These are phyloP conservation scores for Phoma sp. DNA, from an alignment of 2,329 filamentous ascomycete species.

Conservation along the genomic window DNA sequence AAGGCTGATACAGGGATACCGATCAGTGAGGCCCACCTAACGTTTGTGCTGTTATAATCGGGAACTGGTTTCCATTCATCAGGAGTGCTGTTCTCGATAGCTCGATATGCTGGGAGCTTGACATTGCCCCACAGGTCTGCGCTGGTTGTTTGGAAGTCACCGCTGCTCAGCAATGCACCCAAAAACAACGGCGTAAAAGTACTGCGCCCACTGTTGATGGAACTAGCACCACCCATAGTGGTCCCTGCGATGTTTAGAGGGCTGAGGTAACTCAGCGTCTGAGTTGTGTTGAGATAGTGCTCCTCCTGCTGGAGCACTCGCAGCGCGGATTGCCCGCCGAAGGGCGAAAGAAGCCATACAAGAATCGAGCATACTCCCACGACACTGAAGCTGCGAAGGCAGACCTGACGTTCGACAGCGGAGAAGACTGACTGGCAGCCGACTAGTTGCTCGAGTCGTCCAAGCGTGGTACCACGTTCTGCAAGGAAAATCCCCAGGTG, in stretches of 20 bases:
- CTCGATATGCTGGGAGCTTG: constrained; percentile 34
- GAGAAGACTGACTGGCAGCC: constrained; percentile 42
- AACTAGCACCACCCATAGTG: constrained; percentile 21
- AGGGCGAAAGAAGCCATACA: constrained; percentile 39
- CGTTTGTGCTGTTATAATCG: constrained; percentile 20
- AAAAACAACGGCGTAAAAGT: constrained; percentile 33
- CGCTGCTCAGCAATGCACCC: constrained; percentile 34
- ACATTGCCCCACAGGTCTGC: constrained; percentile 42
- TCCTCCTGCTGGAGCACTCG: constrained; percentile 29
- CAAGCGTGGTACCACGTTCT: constrained; percentile 40
- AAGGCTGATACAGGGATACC: constrained; percentile 30
- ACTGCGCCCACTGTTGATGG: constrained; percentile 23
- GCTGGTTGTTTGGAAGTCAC: constrained; percentile 28
- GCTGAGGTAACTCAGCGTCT: constrained; percentile 28
- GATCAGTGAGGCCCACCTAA: constrained; percentile 35
- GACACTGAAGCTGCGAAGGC: constrained; percentile 32
- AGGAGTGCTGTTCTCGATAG: constrained; percentile 26
- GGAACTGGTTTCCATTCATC: constrained; percentile 29
- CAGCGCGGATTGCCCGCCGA: constrained; percentile 42
- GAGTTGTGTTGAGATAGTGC: constrained; percentile 17
- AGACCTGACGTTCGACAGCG: constrained; percentile 40
- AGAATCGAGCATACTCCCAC: constrained; percentile 34
- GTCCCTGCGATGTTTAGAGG: constrained; percentile 19
- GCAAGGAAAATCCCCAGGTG: constrained; percentile 35
- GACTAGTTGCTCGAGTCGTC: constrained; percentile 37